Base-by-base conservation (phyloP, 1,139 yeast species). In the Lodderomyces pseudojiufengensis region DNA sequence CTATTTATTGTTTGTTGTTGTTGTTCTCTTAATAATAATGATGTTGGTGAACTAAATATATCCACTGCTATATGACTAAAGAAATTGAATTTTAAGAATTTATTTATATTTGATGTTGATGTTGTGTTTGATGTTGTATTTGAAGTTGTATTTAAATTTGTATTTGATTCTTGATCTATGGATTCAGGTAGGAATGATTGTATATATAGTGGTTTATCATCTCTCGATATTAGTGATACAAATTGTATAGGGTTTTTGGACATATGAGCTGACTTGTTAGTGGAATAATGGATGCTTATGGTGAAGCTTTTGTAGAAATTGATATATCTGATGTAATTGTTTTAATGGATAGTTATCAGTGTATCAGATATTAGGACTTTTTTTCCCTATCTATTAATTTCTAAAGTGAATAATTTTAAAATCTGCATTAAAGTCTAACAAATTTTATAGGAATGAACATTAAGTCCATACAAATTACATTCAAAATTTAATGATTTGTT, bases 1-100 rank as follows among this genome's bases (percentile, higher is more conserved):
- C 20, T 18, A 5, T 18, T 18, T 18, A 7, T 18, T 18, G 20
- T 18, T 21, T 61, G 58, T 29, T 62, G 71, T 31, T 64, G 70
- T 39, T 61, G 70, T 41, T 67, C 73, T 16, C 73, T 54, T 32
- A 68, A 50, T 29, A 57, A 49, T 29, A 65, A 43, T 27, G 71
- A 60, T n/a, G 65, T 42, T 1, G 82, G 80, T 13, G 80, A 73
- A 24, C 78, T 63, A 46, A 80, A 78, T 14, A 78, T 69, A 52
- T 80, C 86, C 16, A 80, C 55, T 2, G 84, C 79, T 82, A 80
- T 79, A 51, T 80, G 84, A 11, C 83, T 70, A 24, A 80, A 57
- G 46, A 78, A 79, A 49, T 80, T 79, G 57, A 76, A 79, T 47
- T 78, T 76, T 26, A 80, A 59, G 37, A 75, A 61, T 41, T 65